Base-by-base conservation (phyloP, 176 grass and related monocot genomes). In the Oryza glumipatula region DNA sequence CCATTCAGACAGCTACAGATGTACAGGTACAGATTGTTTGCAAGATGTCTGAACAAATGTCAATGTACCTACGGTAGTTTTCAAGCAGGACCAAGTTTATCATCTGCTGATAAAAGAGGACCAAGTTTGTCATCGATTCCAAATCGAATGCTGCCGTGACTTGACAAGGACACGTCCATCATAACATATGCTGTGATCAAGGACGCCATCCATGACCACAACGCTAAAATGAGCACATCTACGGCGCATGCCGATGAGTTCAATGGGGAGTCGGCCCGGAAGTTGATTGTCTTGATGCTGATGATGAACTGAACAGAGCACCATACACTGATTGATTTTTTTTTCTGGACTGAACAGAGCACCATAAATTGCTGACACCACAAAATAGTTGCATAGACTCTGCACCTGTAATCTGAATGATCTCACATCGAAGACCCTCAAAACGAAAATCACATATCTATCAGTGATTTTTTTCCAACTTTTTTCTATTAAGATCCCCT, bases 81-180 rank as follows among this genome's bases (percentile, higher is more conserved):
- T 63, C 9, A 63, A 23, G 14, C 58, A 63, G n/a, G 21, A 11
- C 58, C 35, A 0, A 21, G 2, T 28, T 52, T 44, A 5, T 67
- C 22, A 56, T 76, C 46, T 67, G 19, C 71, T 35, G 52, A 58
- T 32, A 32, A 32, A 32, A 32, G 30, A 63, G n/a, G 21, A 11
- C n/a, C 35, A 0, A 21, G 4, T 28, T 52, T 44, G 9, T 67
- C 83, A 32, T 48, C 67, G 26, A 6, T 36, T 9, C 22, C 32
- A 41, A 80, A 65, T n/a, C 51, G 35, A 76, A 74, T 43, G 82
- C 9, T 19, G 15, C 64, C 64, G 64, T 51, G 16, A 69, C 49
- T 21, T 11, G 11, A 35, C 19, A 11, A 72, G 21, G 74, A 58
- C 16, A 30, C 80, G 44, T 44, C 44, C 32, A 33, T 54, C 80